These are phyloP conservation scores for Stromatinia cepivora DNA, from an alignment of 2,329 filamentous ascomycete genomes.

Conservation along the genomic window DNA sequence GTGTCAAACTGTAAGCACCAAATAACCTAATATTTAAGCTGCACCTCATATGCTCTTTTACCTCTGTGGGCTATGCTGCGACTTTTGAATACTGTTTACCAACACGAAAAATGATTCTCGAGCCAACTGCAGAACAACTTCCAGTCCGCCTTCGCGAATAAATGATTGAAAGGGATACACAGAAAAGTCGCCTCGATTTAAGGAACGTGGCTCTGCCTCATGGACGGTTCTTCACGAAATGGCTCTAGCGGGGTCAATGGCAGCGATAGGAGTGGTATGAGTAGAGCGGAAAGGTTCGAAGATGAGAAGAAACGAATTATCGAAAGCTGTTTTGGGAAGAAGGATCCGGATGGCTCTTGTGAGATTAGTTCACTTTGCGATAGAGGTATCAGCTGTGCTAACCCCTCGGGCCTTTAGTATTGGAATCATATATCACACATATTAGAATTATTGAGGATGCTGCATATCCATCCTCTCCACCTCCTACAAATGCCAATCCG, in stretches of 20 bases:
- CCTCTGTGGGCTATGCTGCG: not conserved
- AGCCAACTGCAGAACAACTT: conserved; percentile 8
- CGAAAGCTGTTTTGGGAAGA: conserved; percentile 90
- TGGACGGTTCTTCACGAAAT: conserved; percentile 41
- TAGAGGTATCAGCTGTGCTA: conserved; percentile 26
- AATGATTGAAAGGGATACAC: conserved; percentile 22
- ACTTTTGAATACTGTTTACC: conserved; percentile 3
- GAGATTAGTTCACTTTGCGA: conserved; percentile 35
- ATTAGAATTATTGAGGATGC: conserved; percentile 88
- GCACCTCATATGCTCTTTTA: conserved; percentile 2
- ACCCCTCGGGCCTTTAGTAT: conserved; percentile 51
- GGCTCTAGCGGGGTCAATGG: conserved; percentile 40
- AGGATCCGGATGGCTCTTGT: conserved; percentile 84
- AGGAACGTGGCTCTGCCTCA: conserved; percentile 40
- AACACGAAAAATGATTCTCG: conserved; percentile 15
- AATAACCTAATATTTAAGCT: conserved; percentile 17
- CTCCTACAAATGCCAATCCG: conserved; percentile 73
- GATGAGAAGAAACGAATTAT: conserved; percentile 95
- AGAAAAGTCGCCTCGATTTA: conserved; percentile 20
- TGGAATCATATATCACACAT: conserved; percentile 97
- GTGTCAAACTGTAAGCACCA: conserved; percentile 11
- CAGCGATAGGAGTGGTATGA: conserved; percentile 37
- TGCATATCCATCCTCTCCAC: conserved; percentile 76
- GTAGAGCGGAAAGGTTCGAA: conserved; percentile 80
- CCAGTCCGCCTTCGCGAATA: conserved; percentile 12